Conservation (phyloP, 495 filamentous ascomycete genomes). For the Penicillium dipodomyicola region DNA sequence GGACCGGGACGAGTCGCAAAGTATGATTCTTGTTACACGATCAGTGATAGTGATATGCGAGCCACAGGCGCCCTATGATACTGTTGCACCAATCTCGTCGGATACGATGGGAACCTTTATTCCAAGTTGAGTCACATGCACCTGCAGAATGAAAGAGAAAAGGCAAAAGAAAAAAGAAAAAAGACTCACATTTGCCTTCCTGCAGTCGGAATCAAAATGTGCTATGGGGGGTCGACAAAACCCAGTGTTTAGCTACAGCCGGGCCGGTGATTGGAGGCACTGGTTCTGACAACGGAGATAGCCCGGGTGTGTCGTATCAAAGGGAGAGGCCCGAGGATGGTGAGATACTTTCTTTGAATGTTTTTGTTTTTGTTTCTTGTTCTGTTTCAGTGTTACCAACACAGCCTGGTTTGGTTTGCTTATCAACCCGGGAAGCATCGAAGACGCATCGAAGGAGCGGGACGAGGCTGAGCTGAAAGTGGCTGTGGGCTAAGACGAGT, state of each 20-base stretch:
- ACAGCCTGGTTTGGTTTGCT: constrained; percentile 12
- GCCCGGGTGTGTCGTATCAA: constrained; percentile 17
- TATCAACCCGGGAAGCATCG: constrained; percentile 25
- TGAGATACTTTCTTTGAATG: constrained; percentile 23
- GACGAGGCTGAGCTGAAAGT: constrained; percentile 24
- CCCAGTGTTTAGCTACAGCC: neutral
- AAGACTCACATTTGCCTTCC: neutral
- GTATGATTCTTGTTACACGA: constrained; percentile 8
- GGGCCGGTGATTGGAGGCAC: neutral
- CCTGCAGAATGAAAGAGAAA: neutral
- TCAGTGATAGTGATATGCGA: constrained; percentile 8
- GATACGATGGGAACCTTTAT: neutral
- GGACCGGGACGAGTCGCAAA: constrained; percentile 4
- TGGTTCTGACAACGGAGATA: neutral
- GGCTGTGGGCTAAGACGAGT: constrained; percentile 18
- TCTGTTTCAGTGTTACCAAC: constrained; percentile 10
- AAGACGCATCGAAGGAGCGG: constrained; percentile 40
- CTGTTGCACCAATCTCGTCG: constrained; percentile 8
- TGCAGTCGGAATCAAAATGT: constrained; percentile 9
- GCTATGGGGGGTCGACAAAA: neutral
- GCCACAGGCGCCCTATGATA: neutral
- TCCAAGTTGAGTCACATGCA: constrained; percentile 11
- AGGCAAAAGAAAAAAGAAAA: neutral
- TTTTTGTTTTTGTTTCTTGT: neutral
- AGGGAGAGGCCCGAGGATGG: constrained; percentile 18